Evolutionary conservation across 2,329 filamentous ascomycete species (phyloP).

Genomic region (Aspergillus thermomutatus): DNA sequence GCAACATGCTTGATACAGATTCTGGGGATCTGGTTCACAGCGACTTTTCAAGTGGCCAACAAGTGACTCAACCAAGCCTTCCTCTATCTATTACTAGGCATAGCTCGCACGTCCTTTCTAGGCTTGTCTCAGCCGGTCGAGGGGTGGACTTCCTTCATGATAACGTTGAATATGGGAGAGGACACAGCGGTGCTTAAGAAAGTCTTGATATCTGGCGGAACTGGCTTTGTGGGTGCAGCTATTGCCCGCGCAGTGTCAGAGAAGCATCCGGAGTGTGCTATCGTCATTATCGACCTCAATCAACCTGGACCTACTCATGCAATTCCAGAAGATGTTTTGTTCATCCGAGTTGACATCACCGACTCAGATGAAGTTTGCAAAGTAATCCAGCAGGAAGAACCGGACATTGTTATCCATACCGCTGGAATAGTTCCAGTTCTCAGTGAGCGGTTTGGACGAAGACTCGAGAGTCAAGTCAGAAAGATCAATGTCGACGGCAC

Average conservation of each 20-base stretch:
- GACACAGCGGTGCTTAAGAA: conserved; percentile 13
- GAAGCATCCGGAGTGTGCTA: conserved; percentile 33
- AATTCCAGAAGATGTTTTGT: conserved; percentile 23
- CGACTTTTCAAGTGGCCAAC: too few relatives aligned
- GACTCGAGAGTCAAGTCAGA: conserved; percentile 41
- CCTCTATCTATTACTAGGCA: too few relatives aligned
- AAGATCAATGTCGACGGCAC: conserved; percentile 55
- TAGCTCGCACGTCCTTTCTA: too few relatives aligned
- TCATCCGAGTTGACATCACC: conserved; percentile 35
- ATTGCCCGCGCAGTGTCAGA: conserved; percentile 36
- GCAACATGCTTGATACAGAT: too few relatives aligned
- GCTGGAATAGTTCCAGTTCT: conserved; percentile 47
- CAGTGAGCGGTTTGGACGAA: conserved; percentile 35
- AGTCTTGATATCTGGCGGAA: conserved; percentile 37
- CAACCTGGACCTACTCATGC: conserved; percentile 27
- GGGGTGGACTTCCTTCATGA: not conserved
- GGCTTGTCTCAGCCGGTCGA: not conserved
- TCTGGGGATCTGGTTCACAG: too few relatives aligned
- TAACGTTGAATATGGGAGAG: conserved; percentile 10
- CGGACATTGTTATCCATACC: conserved; percentile 53
- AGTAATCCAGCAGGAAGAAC: conserved; percentile 39
- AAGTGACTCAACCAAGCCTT: too few relatives aligned
- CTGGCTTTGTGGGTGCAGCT: conserved; percentile 40
- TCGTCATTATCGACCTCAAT: conserved; percentile 36
- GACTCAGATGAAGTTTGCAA: conserved; percentile 22